Base-by-base conservation (phyloP, 169 alveolate species). In the Cardiosporidium cionae region DNA sequence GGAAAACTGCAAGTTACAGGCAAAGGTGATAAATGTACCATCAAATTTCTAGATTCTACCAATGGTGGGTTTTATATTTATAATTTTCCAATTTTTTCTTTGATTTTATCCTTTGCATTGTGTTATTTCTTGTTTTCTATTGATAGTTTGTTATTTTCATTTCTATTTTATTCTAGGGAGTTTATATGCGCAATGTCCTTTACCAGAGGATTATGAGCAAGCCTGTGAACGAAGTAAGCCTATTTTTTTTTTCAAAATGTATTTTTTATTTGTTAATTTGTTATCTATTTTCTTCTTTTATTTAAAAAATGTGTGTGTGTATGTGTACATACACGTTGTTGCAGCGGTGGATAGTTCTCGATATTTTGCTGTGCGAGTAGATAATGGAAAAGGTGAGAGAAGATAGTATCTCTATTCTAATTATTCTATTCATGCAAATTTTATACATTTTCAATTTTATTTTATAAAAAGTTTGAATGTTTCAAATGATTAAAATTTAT, bases 111-210 rank as follows among this genome's bases (percentile, higher is more conserved):
- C n/a, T n/a, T n/a, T n/a, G n/a, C n/a, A n/a, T n/a, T n/a, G n/a
- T n/a, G n/a, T n/a, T n/a, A 25, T 31, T 53, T 3, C 65, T 6
- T 44, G 25, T n/a, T 44, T n/a, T 22, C n/a, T n/a, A 53, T 0
- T 53, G 25, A 3, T 28, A 53, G 33, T 5, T 31, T 3, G 3
- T 31, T 53, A 9, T 9, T 9, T 63, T n/a, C 58, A 63, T 52
- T 22, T 9, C 16, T 52, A 63, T n/a, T 9, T 16, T 63, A 16
- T 16, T 52, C 7, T 52, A 71, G 78, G 81, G 3, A 23, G 53
- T 3, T 72, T 74, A 25, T 74, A 63, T 35, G 81, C 81, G n/a
- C 68, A 32, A 29, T 74, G 81, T 32, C 81, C 81, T 37, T 22
- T 74, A 22, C 74, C 81, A 29, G 70, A 52, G 76, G 33, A 74